Conservation (phyloP, 352 stramenopile species). For the Globisporangium okanoganense region DNA sequence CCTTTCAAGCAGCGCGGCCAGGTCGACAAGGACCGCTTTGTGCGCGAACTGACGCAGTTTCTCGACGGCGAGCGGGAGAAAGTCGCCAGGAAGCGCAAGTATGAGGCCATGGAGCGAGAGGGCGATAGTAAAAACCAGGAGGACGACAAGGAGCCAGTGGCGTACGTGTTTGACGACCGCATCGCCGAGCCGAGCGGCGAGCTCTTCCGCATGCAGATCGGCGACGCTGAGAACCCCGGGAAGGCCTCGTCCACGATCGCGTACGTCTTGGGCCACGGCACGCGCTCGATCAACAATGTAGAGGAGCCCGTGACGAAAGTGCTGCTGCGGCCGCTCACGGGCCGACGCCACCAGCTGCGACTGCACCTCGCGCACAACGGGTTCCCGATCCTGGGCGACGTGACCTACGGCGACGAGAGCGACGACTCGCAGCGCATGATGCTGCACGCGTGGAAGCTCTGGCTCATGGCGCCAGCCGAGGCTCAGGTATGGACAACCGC, state of each 20-base stretch:
- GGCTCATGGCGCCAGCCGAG: slow-evolving; percentile 42
- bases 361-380: slow-evolving; percentile 74
- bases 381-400: slow-evolving; percentile 74
- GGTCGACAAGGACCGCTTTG: slow-evolving; percentile 48
- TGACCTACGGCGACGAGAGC: slow-evolving; percentile 60
- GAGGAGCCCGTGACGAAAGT: slow-evolving; percentile 80
- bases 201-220: slow-evolving; percentile 71
- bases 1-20: slow-evolving; percentile 38
- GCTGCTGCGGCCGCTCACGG: slow-evolving; percentile 68
- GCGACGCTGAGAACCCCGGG: slow-evolving; percentile 23
- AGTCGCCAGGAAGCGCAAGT: slow-evolving; percentile 46
- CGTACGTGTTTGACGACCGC: slow-evolving; percentile 74
- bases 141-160: slow-evolving; percentile 28
- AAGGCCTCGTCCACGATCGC: slow-evolving; percentile 70
- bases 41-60: slow-evolving; percentile 49
- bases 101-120: slow-evolving; percentile 32
- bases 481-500: slow-evolving; percentile 28
- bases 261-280: slow-evolving; percentile 70
- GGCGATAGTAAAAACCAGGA: slow-evolving; percentile 4
- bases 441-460: slow-evolving; percentile 80
- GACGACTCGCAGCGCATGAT: slow-evolving; percentile 79
- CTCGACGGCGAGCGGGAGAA: slow-evolving; percentile 42
- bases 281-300: slow-evolving; percentile 19
- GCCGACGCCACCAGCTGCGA: slow-evolving; percentile 79
- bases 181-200: slow-evolving; percentile 62